Percentiles rank a stretch among this genome's conserved stretches.
phyloP scores from a whole-genome alignment of 768 basidiomycete genomes.

The Mycena leptocephala region DNA sequence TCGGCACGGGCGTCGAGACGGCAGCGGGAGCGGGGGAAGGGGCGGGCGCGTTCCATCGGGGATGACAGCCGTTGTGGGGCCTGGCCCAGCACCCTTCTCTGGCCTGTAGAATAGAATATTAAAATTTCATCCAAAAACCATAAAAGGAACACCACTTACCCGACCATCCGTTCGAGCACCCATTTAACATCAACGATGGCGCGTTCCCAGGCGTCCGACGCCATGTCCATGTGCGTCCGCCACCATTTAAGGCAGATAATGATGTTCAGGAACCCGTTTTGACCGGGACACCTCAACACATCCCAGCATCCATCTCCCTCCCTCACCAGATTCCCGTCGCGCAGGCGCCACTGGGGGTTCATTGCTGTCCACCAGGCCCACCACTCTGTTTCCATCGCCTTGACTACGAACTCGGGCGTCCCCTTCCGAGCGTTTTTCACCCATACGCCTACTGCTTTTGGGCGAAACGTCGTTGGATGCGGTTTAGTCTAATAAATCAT shows the following conservation, averaged over 20 bases:
- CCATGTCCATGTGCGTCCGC: background rate
- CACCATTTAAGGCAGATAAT: constrained; percentile 16
- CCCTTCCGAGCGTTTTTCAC: background rate
- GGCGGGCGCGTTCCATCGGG: too few species aligned
- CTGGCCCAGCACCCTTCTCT: too few species aligned
- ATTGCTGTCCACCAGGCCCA: constrained; percentile 7
- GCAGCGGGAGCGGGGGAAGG: too few species aligned
- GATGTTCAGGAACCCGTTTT: constrained; percentile 7
- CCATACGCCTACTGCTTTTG: background rate
- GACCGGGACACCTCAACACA: background rate
- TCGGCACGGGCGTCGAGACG: too few species aligned
- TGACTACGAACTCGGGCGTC: background rate
- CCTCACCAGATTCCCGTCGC: background rate
- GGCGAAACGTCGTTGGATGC: background rate
- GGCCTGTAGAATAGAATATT: too few species aligned
- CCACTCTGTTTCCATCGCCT: background rate
- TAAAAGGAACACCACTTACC: too few species aligned
- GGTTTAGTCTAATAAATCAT: background rate
- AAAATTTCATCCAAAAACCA: too few species aligned
- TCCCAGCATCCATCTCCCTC: constrained; percentile 4
- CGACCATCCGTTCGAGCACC: background rate
- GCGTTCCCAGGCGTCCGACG: background rate
- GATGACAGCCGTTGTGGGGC: too few species aligned
- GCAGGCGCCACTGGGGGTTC: background rate
- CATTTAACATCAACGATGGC: background rate